Evolutionary conservation across 179 eudicot species (phyloP).

Genomic region (Nepenthes alata): DNA sequence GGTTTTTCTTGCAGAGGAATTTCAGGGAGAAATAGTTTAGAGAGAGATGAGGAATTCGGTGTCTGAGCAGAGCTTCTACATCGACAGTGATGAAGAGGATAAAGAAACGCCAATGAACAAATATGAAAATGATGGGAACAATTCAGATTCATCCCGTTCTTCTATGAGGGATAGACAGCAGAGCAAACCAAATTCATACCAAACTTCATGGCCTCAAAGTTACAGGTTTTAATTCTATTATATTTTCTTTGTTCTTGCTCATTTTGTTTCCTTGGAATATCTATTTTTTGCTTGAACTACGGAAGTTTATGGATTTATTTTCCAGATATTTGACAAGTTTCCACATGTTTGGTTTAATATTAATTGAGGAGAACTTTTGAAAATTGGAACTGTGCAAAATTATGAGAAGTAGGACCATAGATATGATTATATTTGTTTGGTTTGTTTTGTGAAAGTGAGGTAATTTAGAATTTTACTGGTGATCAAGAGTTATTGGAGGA

Average conservation of each 20-base stretch:
- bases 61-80: conserved; percentile 52
- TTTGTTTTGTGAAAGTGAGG: no score
- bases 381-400: no score
- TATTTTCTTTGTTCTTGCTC: background rate
- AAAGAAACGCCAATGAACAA: conserved; percentile 17
- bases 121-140: conserved; percentile 29
- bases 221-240: conserved; percentile 43
- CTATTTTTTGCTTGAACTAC: no score
- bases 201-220: conserved; percentile 84
- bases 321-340: no score
- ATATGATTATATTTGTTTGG: no score
- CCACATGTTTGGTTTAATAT: no score
- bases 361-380: no score
- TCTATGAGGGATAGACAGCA: conserved; percentile 22
- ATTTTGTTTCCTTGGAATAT: no score
- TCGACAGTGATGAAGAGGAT: conserved; percentile 79
- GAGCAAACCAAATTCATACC: conserved; percentile 46
- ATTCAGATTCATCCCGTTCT: conserved; percentile 43
- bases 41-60: conserved; percentile 40
- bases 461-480: no score
- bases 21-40: background rate
- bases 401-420: no score
- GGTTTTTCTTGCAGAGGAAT: background rate
- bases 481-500: no score
- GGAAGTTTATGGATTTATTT: background rate